Evolutionary conservation across 768 basidiomycete genomes (phyloP).

Genomic region (Hortiboletus flavorubellus): DNA sequence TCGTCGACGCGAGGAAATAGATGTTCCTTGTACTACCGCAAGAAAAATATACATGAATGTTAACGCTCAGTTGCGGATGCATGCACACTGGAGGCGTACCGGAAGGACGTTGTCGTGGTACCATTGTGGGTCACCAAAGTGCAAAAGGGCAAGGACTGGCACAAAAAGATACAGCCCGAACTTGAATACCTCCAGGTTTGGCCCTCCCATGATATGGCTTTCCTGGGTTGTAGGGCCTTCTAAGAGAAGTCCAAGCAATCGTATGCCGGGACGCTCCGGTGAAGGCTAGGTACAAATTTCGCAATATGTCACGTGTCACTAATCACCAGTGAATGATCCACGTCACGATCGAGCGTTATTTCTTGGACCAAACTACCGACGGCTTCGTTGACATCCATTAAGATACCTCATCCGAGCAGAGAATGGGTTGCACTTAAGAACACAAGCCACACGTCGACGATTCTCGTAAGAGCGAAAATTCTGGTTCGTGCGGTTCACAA

Average conservation of each 20-base stretch:
- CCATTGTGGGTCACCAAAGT: slow-evolving; percentile 89
- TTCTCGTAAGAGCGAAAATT: too few species aligned
- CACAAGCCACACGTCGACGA: too few species aligned
- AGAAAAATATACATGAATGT: neutral
- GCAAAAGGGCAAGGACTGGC: slow-evolving; percentile 73
- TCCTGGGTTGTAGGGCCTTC: slow-evolving; percentile 41
- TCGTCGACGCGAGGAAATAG: slow-evolving; percentile 65
- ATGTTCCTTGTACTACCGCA: slow-evolving; percentile 62
- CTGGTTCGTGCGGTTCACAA: too few species aligned
- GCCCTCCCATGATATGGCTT: slow-evolving; percentile 60
- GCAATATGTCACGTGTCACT: neutral
- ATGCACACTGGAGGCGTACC: slow-evolving; percentile 37
- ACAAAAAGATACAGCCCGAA: slow-evolving; percentile 85
- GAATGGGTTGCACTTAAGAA: too few species aligned
- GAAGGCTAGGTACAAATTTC: neutral
- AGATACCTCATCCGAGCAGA: too few species aligned
- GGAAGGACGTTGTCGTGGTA: slow-evolving; percentile 76
- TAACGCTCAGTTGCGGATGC: neutral
- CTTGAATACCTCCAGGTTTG: slow-evolving; percentile 88
- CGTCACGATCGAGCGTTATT: too few species aligned
- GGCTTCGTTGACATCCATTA: too few species aligned
- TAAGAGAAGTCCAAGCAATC: slow-evolving; percentile 44
- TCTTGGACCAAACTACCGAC: too few species aligned
- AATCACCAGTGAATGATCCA: too few species aligned
- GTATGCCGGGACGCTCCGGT: neutral